Conservation (phyloP, 139 green algal genomes). For the Tetraselmis striata region DNA sequence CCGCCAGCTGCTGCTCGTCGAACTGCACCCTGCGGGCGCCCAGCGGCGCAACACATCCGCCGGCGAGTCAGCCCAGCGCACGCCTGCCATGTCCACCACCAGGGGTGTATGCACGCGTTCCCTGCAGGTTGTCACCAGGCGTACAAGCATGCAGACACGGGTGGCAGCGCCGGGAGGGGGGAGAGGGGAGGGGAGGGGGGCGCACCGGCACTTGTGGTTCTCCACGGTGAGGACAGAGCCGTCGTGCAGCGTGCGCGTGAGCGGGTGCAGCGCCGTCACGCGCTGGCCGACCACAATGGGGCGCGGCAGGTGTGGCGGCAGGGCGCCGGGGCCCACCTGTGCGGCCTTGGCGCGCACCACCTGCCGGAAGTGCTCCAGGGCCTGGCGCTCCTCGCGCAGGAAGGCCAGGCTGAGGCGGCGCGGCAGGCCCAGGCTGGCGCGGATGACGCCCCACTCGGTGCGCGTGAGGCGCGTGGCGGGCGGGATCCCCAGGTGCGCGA, state of each 20-base stretch:
- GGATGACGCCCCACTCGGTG: conserved; percentile 36
- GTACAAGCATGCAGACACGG: too few species aligned
- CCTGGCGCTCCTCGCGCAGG: conserved; percentile 53
- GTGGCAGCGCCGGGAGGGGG: too few species aligned
- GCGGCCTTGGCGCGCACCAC: conserved; percentile 34
- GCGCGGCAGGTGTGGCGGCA: conserved; percentile 44
- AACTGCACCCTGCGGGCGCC: conserved; percentile 69
- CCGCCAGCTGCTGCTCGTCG: conserved; percentile 68
- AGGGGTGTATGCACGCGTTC: too few species aligned
- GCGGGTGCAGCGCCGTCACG: conserved; percentile 78
- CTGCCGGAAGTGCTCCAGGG: conserved; percentile 55
- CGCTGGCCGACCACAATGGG: conserved; percentile 69
- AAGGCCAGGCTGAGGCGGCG: conserved; percentile 64
- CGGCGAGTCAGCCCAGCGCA: conserved; percentile 2
- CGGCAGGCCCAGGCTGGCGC: conserved; percentile 41
- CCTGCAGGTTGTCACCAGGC: too few species aligned
- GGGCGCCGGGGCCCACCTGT: conserved; percentile 19
- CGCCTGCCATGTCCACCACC: too few species aligned
- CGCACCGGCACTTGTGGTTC: conserved; percentile 58
- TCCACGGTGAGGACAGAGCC: conserved; percentile 78
- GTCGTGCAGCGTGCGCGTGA: conserved; percentile 64
- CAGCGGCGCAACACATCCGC: not conserved
- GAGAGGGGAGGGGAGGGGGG: too few species aligned
- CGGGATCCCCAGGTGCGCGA: conserved; percentile 28
- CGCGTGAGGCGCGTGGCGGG: conserved; percentile 17